Conservation (phyloP, 305 asterid species). For the Salvia sclarea region DNA sequence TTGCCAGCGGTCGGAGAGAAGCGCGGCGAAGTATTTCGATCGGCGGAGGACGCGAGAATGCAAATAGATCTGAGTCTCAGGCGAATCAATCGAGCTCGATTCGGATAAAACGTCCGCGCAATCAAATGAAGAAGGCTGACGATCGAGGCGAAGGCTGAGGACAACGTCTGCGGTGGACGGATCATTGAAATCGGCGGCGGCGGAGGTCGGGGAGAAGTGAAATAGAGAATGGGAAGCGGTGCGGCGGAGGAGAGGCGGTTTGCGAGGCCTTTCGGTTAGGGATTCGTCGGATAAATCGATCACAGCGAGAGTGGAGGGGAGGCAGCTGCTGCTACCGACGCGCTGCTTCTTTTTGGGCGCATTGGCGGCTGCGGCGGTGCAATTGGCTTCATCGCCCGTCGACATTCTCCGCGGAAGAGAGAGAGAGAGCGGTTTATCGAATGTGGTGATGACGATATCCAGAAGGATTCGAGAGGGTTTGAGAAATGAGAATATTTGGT, state of each 20-base stretch:
- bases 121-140: conserved; percentile 31
- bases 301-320: conserved; percentile 45
- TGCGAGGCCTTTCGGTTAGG: conserved; percentile 41
- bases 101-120: conserved; percentile 27
- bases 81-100: conserved; percentile 36
- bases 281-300: conserved; percentile 43
- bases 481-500: conserved; percentile 14
- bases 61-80: conserved; percentile 60
- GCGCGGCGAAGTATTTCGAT: conserved; percentile 69
- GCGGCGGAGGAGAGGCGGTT: conserved; percentile 41
- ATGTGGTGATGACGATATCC: neutral
- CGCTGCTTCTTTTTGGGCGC: conserved; percentile 65
- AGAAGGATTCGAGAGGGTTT: conserved; percentile 10
- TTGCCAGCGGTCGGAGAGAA: conserved; percentile 82
- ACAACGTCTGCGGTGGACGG: conserved; percentile 60
- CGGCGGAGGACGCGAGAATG: conserved; percentile 69
- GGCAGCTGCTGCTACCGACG: conserved; percentile 41
- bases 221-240: conserved; percentile 31
- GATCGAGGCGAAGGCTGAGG: conserved; percentile 59
- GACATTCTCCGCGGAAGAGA: conserved; percentile 12
- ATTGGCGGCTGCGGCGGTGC: conserved; percentile 14
- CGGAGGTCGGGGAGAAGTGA: conserved; percentile 12
- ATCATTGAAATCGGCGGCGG: conserved; percentile 57
- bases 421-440: neutral
- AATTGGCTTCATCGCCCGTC: conserved; percentile 5